Evolutionary conservation across 306 rosid genomes (phyloP).

Genomic region (Cicer pinnatifidum): DNA sequence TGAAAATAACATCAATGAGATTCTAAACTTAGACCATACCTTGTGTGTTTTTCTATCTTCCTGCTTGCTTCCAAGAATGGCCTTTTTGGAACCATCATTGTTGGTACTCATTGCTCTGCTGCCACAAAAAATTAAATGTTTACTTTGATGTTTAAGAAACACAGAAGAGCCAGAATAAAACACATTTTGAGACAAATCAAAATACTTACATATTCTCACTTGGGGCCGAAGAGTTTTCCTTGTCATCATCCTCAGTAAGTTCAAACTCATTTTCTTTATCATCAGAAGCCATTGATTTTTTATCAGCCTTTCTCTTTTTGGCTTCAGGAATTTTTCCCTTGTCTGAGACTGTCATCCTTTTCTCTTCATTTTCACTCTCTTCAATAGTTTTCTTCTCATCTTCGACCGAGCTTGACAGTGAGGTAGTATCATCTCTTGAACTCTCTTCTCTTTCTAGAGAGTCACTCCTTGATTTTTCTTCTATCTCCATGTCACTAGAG

Average conservation of each 20-base stretch:
- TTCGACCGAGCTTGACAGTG: slow-evolving; percentile 43
- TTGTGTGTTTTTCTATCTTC: slow-evolving; percentile 54
- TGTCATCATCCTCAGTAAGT: slow-evolving; percentile 53
- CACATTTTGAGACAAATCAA: slow-evolving; percentile 15
- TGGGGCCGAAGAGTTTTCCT: slow-evolving; percentile 61
- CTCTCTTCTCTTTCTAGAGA: slow-evolving; percentile 50
- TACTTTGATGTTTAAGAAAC: slow-evolving; percentile 23
- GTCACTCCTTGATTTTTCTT: slow-evolving; percentile 60
- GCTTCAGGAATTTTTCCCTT: slow-evolving; percentile 39
- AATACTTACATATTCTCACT: slow-evolving; percentile 63
- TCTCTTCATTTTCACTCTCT: slow-evolving; percentile 47
- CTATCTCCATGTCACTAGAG: slow-evolving; percentile 66
- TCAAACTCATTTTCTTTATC: slow-evolving; percentile 54
- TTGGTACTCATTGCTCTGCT: slow-evolving; percentile 52
- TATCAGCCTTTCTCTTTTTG: slow-evolving; percentile 50
- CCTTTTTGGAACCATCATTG: slow-evolving; percentile 37
- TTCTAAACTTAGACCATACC: slow-evolving; percentile 53
- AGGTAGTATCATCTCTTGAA: slow-evolving; percentile 37
- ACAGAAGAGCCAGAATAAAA: slow-evolving; percentile 7
- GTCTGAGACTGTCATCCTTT: slow-evolving; percentile 32
- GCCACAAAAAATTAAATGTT: slow-evolving; percentile 7
- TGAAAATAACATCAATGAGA: slow-evolving; percentile 10
- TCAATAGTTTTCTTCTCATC: slow-evolving; percentile 40
- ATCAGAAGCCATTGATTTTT: slow-evolving; percentile 49
- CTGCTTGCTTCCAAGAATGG: slow-evolving; percentile 54